Evolutionary conservation across 495 filamentous ascomycete species (phyloP), one percentile per base, ranked within the genome.

Genomic region (Hyaloscypha finlandica): DNA sequence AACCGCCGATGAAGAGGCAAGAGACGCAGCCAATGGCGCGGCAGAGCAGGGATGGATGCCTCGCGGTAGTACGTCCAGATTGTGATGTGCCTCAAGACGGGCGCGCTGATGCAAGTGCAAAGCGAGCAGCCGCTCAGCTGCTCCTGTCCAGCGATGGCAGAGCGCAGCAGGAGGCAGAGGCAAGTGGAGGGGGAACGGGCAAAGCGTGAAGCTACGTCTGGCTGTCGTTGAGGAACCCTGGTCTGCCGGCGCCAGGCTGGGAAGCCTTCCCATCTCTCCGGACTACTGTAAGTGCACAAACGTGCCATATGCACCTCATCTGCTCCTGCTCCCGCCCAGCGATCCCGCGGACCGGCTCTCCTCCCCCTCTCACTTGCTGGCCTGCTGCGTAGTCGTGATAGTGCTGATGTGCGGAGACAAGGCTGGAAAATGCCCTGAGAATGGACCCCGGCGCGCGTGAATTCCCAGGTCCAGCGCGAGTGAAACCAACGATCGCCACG

Each of bases 91-190:
- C 64, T 67, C 60, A 64, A 25, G 64, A 61, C 19, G 30, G 68
- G 60, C 64, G 63, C 64, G 63, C 64, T 66, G 68, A 54, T 68
- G 69, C 69, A 68, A 42, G 55, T 63, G 60, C 53, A 67, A 69
- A 62, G 66, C 67, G 62, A 72, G 70, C 70, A 72, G 70, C 67
- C 70, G 70, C 70, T 72, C 70, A 72, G 64, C 70, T 69, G 65
- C 14, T 32, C 42, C 9, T 25, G 19, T 29, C 29, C 12, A 33
- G 61, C 45, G 61, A 37, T 52, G 55, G 19, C 25, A 25, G 51
- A 57, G 48, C 33, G 29, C 42, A 30, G 37, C 14, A 12, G 14
- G 29, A 16, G 30, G 14, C 2, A 12, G 20, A 37, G 19, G 31
- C 5, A 53, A 37, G 14, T 45, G 48, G 6, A 37, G 55, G 53